Base-by-base conservation (phyloP, 2,329 filamentous ascomycete species). In the Colletotrichum costaricense region DNA sequence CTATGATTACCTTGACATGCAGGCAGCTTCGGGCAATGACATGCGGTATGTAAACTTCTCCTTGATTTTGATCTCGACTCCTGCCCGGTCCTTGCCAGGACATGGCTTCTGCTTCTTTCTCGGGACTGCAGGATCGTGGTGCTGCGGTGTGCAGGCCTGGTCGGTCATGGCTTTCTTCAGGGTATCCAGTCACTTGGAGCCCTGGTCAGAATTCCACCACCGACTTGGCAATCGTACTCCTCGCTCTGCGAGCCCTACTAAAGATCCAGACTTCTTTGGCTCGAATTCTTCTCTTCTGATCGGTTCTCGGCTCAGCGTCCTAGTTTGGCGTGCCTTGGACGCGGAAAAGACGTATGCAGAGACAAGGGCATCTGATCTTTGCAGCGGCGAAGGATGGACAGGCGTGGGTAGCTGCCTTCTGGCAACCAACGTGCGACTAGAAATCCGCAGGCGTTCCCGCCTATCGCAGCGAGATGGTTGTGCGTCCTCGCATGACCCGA, bases 1-100 rank as follows among this genome's bases (percentile, higher is more conserved):
- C 80, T 83, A 89, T 80, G 87, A 88, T 77, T 90, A 88, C 79
- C 84, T 89, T 79, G 86, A 88, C 67, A 84, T 89, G 77, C 85
- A 84, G 67, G 81, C 42, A 49, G 42, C 85, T 64, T 83, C 85
- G 77, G 79, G 83, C 38, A 81, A 79, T 85, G 88, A 90, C 79
- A 88, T 89, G 83, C 88, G 88, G 88, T 90, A 81, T 80, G 88
- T 87, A 58, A 59, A 70, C 69, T 33, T 69, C 33, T 69, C 69
- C 75, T 79, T 78, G 73, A 42, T 16, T 42, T 42, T 16, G 38
- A 14, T 42, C 68, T 66, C 7, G 24, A 56, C 28, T 19, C 62
- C 56, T 56, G 54, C 49, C 12, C 33, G 67, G 22, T 19, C 28
- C 22, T 62, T n/a, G 46, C 62, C 60, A 14, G 26, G 38, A 55